Conservation (phyloP, 1,284 basidiomycete species). For the Agroathelia rolfsii region DNA sequence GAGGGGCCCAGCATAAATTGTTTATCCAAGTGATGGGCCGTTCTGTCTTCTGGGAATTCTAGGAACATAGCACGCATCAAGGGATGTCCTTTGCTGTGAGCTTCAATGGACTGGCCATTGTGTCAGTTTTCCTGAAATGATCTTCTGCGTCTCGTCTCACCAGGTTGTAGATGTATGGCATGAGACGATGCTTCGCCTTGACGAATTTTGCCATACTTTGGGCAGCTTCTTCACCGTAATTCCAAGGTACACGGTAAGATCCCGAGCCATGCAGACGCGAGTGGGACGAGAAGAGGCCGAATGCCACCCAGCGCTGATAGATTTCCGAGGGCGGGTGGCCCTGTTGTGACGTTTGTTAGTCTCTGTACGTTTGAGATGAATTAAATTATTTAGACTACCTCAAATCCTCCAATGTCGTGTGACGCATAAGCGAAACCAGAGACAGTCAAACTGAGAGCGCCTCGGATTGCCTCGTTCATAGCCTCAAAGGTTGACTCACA, state of each 20-base stretch:
- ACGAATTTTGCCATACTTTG: slow-evolving; percentile 41
- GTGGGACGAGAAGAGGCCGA: slow-evolving; percentile 42
- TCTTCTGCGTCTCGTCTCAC: slow-evolving; percentile 20
- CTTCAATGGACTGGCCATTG: slow-evolving; percentile 30
- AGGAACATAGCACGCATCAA: slow-evolving; percentile 50
- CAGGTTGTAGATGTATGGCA: slow-evolving; percentile 50
- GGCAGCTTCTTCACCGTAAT: slow-evolving; percentile 44
- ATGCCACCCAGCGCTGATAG: slow-evolving; percentile 54
- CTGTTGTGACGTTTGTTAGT: slow-evolving; percentile 24
- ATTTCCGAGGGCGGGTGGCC: slow-evolving; percentile 44
- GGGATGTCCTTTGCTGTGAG: slow-evolving; percentile 40
- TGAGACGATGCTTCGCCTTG: slow-evolving; percentile 43
- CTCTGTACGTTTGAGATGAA: not conserved
- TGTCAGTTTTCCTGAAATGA: not conserved
- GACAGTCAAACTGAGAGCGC: slow-evolving; percentile 41
- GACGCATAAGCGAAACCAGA: slow-evolving; percentile 52
- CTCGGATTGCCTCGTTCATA: slow-evolving; percentile 56
- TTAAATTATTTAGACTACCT: slow-evolving; percentile 11
- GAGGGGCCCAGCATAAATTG: slow-evolving; percentile 49
- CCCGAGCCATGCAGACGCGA: slow-evolving; percentile 48
- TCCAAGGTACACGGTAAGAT: slow-evolving; percentile 52
- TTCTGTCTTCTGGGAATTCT: slow-evolving; percentile 46
- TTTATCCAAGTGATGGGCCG: slow-evolving; percentile 38
- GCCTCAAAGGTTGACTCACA: slow-evolving; percentile 54
- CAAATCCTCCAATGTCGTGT: slow-evolving; percentile 49